Conservation (phyloP, 805 yeast species). For the Hanseniaspora mollemarum region DNA sequence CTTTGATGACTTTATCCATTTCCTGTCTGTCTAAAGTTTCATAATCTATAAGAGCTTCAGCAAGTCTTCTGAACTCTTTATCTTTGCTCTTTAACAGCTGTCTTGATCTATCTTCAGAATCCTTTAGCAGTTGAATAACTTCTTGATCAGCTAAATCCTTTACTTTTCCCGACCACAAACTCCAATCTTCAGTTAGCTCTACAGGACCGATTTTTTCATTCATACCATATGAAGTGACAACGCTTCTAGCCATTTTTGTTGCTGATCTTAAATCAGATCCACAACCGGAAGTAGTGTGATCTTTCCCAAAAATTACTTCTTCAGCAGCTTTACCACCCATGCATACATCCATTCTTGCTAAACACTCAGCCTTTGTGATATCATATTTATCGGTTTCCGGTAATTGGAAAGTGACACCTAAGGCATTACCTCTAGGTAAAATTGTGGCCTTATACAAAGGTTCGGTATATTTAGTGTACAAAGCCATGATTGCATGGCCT, state of each 20-base stretch:
- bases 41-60: constrained; percentile 86
- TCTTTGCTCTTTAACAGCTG: constrained; percentile 48
- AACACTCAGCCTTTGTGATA: constrained; percentile 76
- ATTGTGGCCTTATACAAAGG: constrained; percentile 94
- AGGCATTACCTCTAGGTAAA: constrained; percentile 89
- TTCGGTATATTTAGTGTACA: constrained; percentile 88
- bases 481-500: constrained; percentile 97
- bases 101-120: constrained; percentile 72
- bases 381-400: constrained; percentile 98
- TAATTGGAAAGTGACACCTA: constrained; percentile 92
- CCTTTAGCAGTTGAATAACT: constrained; percentile 61
- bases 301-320: constrained; percentile 80
- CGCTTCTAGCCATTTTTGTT: constrained; percentile 84
- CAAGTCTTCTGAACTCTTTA: constrained; percentile 70
- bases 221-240: constrained; percentile 97
- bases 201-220: constrained; percentile 88
- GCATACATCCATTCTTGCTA: constrained; percentile 87
- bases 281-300: constrained; percentile 91
- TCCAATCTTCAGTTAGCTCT: constrained; percentile 81
- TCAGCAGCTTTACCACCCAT: constrained; percentile 99
- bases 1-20: constrained; percentile 73
- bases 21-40: constrained; percentile 89
- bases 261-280: constrained; percentile 84
- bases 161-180: constrained; percentile 81
- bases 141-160: constrained; percentile 89